These are phyloP conservation scores for Penicillium paradoxum DNA, from an alignment of 495 filamentous ascomycete genomes.

Conservation along the genomic window DNA sequence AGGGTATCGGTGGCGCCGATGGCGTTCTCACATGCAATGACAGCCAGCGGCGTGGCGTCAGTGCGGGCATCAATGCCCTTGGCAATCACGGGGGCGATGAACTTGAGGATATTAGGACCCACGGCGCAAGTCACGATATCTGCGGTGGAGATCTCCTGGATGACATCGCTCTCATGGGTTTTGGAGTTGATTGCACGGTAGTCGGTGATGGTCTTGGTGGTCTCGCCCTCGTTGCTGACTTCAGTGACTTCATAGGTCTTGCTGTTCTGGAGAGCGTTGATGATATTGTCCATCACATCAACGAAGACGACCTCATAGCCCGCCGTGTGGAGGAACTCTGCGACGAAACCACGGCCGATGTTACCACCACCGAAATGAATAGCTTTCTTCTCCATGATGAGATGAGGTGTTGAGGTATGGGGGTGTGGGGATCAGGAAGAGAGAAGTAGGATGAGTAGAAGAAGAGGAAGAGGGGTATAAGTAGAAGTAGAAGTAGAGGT, in stretches of 20 bases:
- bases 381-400: conserved; percentile 67
- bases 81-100: conserved; percentile 89
- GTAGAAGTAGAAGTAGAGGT: neutral
- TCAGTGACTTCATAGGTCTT: conserved; percentile 86
- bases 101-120: conserved; percentile 91
- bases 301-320: conserved; percentile 91
- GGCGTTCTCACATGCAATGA: conserved; percentile 97
- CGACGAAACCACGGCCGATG: conserved; percentile 69
- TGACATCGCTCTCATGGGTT: conserved; percentile 69
- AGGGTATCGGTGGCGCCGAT: conserved; percentile 87
- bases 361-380: conserved; percentile 94
- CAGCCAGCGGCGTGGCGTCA: conserved; percentile 66
- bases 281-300: conserved; percentile 80
- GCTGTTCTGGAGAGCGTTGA: conserved; percentile 67
- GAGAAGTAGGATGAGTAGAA: neutral
- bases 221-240: conserved; percentile 80
- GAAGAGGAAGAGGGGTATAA: conserved; percentile 1
- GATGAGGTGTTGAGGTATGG: conserved; percentile 1
- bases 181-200: conserved; percentile 95
- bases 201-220: conserved; percentile 77
- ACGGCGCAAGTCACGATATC: conserved; percentile 94
- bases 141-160: conserved; percentile 79
- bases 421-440: neutral
- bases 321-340: conserved; percentile 67
- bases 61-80: conserved; percentile 79